These are phyloP conservation scores for Eruca vesicaria DNA, from an alignment of 441 rosid species.

Conservation along the genomic window DNA sequence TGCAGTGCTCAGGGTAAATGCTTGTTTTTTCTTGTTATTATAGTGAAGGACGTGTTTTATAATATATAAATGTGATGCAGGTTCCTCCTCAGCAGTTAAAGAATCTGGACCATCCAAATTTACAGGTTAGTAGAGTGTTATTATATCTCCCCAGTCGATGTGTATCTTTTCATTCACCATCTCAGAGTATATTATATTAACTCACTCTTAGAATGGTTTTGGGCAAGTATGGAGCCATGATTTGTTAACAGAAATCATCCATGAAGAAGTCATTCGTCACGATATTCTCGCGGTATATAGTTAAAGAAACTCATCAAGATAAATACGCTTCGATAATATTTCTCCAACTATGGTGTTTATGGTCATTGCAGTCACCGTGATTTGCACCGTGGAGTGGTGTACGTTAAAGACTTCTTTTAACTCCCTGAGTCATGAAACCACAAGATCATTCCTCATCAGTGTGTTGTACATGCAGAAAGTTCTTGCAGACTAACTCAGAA, in stretches of 20 bases:
- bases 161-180: slow-evolving; percentile 3
- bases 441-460: not conserved
- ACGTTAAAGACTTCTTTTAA: slow-evolving; percentile 31
- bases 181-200: not conserved
- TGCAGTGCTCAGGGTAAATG: slow-evolving; percentile 66
- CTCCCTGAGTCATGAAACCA: not conserved
- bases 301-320: not conserved
- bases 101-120: slow-evolving; percentile 61
- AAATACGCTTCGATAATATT: slow-evolving; percentile 34
- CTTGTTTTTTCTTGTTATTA: not conserved
- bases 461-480: slow-evolving; percentile 47
- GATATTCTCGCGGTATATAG: slow-evolving; percentile 52
- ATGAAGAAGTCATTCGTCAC: slow-evolving; percentile 51
- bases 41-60: not conserved
- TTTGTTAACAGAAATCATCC: slow-evolving; percentile 52
- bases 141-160: not conserved
- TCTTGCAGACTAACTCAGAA: slow-evolving; percentile 42
- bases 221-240: slow-evolving; percentile 62
- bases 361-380: slow-evolving; percentile 86
- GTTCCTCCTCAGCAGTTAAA: slow-evolving; percentile 62
- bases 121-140: slow-evolving; percentile 50
- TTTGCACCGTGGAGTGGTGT: slow-evolving; percentile 67
- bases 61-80: slow-evolving; percentile 36
- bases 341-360: slow-evolving; percentile 73
- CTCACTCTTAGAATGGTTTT: slow-evolving; percentile 72